phyloP scores from a whole-genome alignment of 495 filamentous ascomycete genomes.

The Talaromyces liani region DNA sequence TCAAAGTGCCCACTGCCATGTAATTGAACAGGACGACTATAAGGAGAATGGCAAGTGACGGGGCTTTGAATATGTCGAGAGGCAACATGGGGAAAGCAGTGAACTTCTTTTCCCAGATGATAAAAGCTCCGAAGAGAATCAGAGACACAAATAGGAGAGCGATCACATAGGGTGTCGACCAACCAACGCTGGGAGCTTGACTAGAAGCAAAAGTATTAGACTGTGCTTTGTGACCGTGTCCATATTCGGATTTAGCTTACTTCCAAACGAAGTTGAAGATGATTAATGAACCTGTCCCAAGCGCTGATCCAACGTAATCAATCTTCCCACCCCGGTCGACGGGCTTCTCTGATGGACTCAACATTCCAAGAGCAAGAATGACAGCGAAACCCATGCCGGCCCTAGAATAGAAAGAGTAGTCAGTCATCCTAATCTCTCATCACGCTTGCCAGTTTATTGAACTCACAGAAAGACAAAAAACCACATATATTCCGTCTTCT shows the following conservation, averaged over 20 bases:
- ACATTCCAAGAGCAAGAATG: slow-evolving; percentile 21
- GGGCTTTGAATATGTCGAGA: slow-evolving; percentile 41
- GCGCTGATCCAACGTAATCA: slow-evolving; percentile 41
- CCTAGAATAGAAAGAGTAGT: slow-evolving; percentile 10
- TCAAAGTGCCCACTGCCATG: slow-evolving; percentile 41
- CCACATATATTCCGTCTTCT: slow-evolving; percentile 40
- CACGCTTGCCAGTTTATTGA: background rate
- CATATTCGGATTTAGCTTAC: slow-evolving; percentile 20
- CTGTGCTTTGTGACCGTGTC: background rate
- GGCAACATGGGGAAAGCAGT: slow-evolving; percentile 41
- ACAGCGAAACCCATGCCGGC: slow-evolving; percentile 27
- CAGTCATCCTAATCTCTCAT: background rate
- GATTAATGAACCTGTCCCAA: slow-evolving; percentile 38
- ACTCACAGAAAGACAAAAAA: slow-evolving; percentile 42
- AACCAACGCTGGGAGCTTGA: slow-evolving; percentile 44
- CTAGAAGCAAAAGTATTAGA: slow-evolving; percentile 18
- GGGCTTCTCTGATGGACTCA: slow-evolving; percentile 32
- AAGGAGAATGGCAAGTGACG: slow-evolving; percentile 40
- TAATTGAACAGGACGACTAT: slow-evolving; percentile 42
- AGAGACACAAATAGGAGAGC: slow-evolving; percentile 35
- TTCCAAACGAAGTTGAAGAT: slow-evolving; percentile 51
- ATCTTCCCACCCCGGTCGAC: slow-evolving; percentile 36
- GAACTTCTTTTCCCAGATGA: slow-evolving; percentile 38
- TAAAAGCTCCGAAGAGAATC: slow-evolving; percentile 30
- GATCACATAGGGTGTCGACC: slow-evolving; percentile 38